Evolutionary conservation across 805 yeast genomes (phyloP).

Genomic region (Ascoidea rubescens): DNA sequence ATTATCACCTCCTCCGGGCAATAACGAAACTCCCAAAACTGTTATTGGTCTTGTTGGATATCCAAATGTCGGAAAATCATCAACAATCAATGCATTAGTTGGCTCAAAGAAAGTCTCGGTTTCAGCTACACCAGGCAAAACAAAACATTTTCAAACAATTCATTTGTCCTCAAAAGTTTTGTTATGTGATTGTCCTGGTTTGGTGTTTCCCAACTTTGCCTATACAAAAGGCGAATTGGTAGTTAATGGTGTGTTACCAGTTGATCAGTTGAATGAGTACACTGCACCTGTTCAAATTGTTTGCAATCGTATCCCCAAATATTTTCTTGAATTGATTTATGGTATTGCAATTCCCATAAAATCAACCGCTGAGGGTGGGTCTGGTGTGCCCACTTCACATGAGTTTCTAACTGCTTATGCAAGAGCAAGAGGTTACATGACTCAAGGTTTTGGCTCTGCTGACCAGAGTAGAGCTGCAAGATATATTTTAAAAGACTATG

Average conservation of each 20-base stretch:
- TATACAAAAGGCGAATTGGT: constrained; percentile 93
- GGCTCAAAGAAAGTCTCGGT: constrained; percentile 98
- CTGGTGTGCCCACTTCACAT: constrained; percentile 78
- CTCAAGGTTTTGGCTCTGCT: constrained; percentile 94
- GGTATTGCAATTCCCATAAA: constrained; percentile 79
- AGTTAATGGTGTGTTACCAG: constrained; percentile 96
- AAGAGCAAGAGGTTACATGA: constrained; percentile 92
- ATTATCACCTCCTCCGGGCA: constrained; percentile 32
- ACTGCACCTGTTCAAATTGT: constrained; percentile 82
- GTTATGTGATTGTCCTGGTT: constrained; percentile 97
- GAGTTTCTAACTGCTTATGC: constrained; percentile 88
- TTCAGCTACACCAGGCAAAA: constrained; percentile 96
- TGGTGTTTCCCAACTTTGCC: constrained; percentile 96
- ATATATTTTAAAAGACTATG: constrained; percentile 85
- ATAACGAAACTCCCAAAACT: constrained; percentile 47
- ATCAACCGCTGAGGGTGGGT: constrained; percentile 76
- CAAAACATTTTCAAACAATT: constrained; percentile 97
- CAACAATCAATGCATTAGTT: constrained; percentile 93
- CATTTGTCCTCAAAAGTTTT: constrained; percentile 69
- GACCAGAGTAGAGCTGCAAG: constrained; percentile 94
- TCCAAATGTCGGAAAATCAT: constrained; percentile 93
- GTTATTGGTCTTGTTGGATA: constrained; percentile 96
- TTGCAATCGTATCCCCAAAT: constrained; percentile 80
- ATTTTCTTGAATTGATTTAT: constrained; percentile 76
- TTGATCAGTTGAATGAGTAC: constrained; percentile 88